Evolutionary conservation across 371 early-diverging fungal genomes (phyloP).

Genomic region (Mucor mucedo): DNA sequence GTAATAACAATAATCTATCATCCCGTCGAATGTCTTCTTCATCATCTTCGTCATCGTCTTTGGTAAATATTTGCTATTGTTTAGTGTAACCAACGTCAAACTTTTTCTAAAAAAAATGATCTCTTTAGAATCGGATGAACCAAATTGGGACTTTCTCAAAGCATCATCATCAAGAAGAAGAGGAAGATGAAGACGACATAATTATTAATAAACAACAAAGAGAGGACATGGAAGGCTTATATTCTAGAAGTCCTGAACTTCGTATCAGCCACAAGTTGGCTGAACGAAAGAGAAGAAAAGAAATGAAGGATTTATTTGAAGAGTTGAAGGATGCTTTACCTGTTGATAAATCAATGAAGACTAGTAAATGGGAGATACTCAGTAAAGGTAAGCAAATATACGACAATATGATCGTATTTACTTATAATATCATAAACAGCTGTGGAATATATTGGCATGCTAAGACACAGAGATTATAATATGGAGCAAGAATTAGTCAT

Average conservation of each 20-base stretch:
- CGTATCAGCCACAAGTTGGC: conserved; percentile 77
- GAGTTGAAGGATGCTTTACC: conserved; percentile 69
- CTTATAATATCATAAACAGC: background rate
- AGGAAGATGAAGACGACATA: background rate
- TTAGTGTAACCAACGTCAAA: conserved; percentile 8
- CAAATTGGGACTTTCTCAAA: conserved; percentile 4
- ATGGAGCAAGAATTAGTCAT: conserved; percentile 18
- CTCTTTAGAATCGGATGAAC: background rate
- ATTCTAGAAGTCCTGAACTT: conserved; percentile 64
- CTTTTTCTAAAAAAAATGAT: background rate
- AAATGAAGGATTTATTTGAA: conserved; percentile 87
- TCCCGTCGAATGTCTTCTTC: conserved; percentile 12
- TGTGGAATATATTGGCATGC: conserved; percentile 18
- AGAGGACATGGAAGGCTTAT: conserved; percentile 37
- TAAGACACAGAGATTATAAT: conserved; percentile 14
- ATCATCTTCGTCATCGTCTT: background rate
- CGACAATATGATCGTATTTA: background rate
- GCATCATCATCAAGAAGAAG: background rate
- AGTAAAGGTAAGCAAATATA: conserved; percentile 57
- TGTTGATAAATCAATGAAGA: conserved; percentile 66
- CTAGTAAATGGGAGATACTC: conserved; percentile 83
- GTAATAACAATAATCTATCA: background rate
- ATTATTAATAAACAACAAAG: background rate
- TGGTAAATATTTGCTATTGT: conserved; percentile 2
- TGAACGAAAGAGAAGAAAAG: conserved; percentile 76